phyloP scores from a whole-genome alignment of 1,284 basidiomycete species.

The Austroboletus novae-zelandiae region DNA sequence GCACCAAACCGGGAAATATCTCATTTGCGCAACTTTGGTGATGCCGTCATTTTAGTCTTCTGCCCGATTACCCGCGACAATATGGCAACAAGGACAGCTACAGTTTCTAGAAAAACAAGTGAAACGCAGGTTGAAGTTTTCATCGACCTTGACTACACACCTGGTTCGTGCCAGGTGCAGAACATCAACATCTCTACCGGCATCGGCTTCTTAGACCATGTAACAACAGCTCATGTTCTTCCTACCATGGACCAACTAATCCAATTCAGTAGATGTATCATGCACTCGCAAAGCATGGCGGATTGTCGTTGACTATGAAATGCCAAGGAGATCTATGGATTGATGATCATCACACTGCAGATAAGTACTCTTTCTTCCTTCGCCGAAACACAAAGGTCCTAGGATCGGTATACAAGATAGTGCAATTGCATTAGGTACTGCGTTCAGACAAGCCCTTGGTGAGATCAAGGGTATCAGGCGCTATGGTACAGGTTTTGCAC shows the following conservation, averaged over 20 bases:
- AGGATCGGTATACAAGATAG: conserved; percentile 70
- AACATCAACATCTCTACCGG: conserved; percentile 89
- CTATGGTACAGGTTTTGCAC: conserved; percentile 96
- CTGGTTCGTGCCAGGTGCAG: conserved; percentile 65
- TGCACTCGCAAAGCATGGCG: conserved; percentile 91
- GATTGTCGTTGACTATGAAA: conserved; percentile 86
- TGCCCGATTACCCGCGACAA: no score
- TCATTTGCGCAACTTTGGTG: no score
- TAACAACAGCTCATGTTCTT: conserved; percentile 36
- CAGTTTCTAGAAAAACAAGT: conserved; percentile 83
- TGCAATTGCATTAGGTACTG: conserved; percentile 89
- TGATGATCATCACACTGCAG: conserved; percentile 99
- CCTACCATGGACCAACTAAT: conserved; percentile 7
- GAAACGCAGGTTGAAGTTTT: conserved; percentile 89
- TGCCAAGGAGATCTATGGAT: conserved; percentile 97
- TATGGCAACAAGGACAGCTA: conserved; percentile 64
- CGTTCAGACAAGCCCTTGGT: conserved; percentile 95
- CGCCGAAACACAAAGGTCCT: conserved; percentile 13
- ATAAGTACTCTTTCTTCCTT: conserved; percentile 50
- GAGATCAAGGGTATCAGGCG: conserved; percentile 93
- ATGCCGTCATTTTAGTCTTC: no score
- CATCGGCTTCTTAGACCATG: conserved; percentile 98
- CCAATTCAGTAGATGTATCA: conserved; percentile 79
- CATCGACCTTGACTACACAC: conserved; percentile 80
- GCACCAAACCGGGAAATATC: no score